Percentiles rank a stretch among this genome's conserved stretches.
Evolutionary conservation across 805 yeast species (phyloP).

Genomic region (Candida tibetensis): DNA sequence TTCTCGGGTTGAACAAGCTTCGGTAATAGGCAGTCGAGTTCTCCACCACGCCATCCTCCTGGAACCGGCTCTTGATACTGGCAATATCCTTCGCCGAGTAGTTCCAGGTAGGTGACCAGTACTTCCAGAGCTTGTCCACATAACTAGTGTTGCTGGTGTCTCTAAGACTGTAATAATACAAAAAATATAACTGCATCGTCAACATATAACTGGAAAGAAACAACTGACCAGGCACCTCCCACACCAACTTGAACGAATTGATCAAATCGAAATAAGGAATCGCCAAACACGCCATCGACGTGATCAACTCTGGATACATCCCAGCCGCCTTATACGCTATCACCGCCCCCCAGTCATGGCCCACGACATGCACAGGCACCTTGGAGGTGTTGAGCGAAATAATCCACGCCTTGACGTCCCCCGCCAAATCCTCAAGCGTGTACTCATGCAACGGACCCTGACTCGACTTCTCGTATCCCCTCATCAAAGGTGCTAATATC

Average conservation of each 20-base stretch:
- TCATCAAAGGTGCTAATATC: constrained; percentile 31
- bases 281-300: constrained; percentile 35
- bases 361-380: constrained; percentile 36
- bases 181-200: constrained; percentile 31
- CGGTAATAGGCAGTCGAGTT: constrained; percentile 41
- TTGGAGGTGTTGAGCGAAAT: constrained; percentile 13
- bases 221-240: constrained; percentile 33
- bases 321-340: constrained; percentile 33
- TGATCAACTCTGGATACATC: constrained; percentile 31
- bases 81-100: constrained; percentile 24
- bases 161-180: constrained; percentile 19
- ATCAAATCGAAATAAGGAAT: constrained; percentile 35
- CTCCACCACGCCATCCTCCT: constrained; percentile 24
- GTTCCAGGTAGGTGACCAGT: constrained; percentile 42
- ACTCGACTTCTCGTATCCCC: constrained; percentile 38
- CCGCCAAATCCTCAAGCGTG: constrained; percentile 28
- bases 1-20: constrained; percentile 21
- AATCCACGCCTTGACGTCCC: constrained; percentile 35
- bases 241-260: constrained; percentile 24
- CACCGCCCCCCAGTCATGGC: constrained; percentile 47
- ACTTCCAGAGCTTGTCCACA: constrained; percentile 31
- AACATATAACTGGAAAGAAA: constrained; percentile 35
- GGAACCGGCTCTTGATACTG: constrained; percentile 27
- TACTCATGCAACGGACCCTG: constrained; percentile 25
- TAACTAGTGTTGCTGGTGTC: constrained; percentile 19